These are phyloP conservation scores for Epichloe baconii DNA, from an alignment of 2,329 filamentous ascomycete species.

Conservation along the genomic window DNA sequence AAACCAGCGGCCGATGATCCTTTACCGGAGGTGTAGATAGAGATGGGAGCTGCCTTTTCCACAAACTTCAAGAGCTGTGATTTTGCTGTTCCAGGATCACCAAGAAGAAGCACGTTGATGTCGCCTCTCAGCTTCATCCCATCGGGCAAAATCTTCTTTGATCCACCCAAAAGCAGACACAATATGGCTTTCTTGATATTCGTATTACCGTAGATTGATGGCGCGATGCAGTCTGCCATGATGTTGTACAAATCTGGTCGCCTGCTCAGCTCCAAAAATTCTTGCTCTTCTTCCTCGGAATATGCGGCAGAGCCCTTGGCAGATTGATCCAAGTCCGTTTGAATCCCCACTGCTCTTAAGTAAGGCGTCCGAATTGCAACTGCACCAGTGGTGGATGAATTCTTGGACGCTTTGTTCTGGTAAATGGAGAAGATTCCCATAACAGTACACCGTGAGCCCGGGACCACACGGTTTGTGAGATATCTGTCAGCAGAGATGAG, in stretches of 20 bases:
- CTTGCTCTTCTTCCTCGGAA: constrained; percentile 91
- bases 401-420: constrained; percentile 78
- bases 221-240: constrained; percentile 86
- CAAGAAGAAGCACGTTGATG: constrained; percentile 92
- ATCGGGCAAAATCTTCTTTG: constrained; percentile 94
- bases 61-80: constrained; percentile 96
- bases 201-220: constrained; percentile 89
- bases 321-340: constrained; percentile 79
- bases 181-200: constrained; percentile 98
- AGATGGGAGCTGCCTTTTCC: constrained; percentile 88
- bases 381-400: constrained; percentile 58
- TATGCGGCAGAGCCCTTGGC: constrained; percentile 75
- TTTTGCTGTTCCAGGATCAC: constrained; percentile 96
- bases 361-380: constrained; percentile 95
- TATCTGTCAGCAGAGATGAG: constrained; percentile 94
- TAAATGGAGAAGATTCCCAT: constrained; percentile 99
- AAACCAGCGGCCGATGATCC: constrained; percentile 95
- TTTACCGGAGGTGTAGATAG: constrained; percentile 97
- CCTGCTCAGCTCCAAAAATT: constrained; percentile 83
- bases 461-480: constrained; percentile 87
- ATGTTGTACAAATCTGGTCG: constrained; percentile 83
- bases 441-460: constrained; percentile 84
- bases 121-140: constrained; percentile 96
- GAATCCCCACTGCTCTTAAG: constrained; percentile 81
- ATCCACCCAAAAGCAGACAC: constrained; percentile 84